These are phyloP conservation scores for Citrullus amarus DNA, from an alignment of 306 rosid species.

Conservation along the genomic window DNA sequence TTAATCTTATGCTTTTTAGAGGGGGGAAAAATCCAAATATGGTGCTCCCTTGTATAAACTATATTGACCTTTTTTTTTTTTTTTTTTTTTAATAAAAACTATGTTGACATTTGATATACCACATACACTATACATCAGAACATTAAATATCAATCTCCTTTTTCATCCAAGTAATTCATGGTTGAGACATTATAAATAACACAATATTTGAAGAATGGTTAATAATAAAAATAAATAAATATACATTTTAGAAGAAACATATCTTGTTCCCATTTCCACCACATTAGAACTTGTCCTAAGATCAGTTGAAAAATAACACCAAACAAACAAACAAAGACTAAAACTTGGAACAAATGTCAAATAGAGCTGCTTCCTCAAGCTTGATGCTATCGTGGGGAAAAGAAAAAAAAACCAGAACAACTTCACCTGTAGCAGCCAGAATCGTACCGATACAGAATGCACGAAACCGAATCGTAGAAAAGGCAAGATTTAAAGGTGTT, in stretches of 20 bases:
- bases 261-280: background rate
- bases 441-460: background rate
- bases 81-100: background rate
- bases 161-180: background rate
- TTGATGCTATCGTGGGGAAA: background rate
- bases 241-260: background rate
- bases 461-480: background rate
- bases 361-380: background rate
- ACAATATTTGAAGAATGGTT: background rate
- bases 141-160: background rate
- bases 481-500: background rate
- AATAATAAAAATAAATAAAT: background rate
- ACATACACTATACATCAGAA: background rate
- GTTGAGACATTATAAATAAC: background rate
- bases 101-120: background rate
- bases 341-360: background rate
- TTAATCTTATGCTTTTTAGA: background rate
- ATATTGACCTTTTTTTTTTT: background rate
- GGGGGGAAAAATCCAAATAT: background rate
- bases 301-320: background rate
- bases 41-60: background rate
- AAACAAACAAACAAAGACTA: background rate
- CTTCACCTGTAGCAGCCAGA: background rate
- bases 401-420: background rate
- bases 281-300: background rate